Conservation (phyloP, 768 basidiomycete genomes). For the Phlebiopsis flavidoalba region DNA sequence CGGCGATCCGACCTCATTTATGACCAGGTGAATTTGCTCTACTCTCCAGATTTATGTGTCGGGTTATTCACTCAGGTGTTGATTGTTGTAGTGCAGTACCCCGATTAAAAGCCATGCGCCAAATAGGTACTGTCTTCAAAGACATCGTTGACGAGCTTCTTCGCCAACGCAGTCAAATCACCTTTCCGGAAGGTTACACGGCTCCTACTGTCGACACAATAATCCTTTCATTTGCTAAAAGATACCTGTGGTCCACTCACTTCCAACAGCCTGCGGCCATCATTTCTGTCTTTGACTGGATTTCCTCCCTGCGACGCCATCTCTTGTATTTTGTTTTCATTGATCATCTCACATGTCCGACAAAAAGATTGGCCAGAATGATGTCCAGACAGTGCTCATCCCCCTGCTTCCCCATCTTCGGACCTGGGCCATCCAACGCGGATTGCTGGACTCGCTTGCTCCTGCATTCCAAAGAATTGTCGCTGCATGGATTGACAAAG, state of each 20-base stretch:
- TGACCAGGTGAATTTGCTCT: background rate
- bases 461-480: slow-evolving; percentile 9
- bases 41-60: background rate
- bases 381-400: slow-evolving; percentile 8
- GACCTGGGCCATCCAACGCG: slow-evolving; percentile 3
- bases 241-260: background rate
- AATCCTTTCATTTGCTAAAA: background rate
- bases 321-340: background rate
- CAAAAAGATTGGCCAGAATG: background rate
- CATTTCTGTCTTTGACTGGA: background rate
- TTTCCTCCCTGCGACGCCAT: background rate
- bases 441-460: slow-evolving; percentile 1
- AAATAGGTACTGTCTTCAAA: background rate
- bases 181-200: background rate
- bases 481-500: slow-evolving; percentile 9
- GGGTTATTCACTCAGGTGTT: background rate
- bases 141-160: background rate
- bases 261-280: background rate
- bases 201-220: background rate
- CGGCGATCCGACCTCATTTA: background rate
- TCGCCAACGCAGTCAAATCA: background rate
- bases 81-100: background rate
- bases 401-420: slow-evolving; percentile 12
- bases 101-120: background rate
- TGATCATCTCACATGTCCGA: background rate